Evolutionary conservation across 2,329 filamentous ascomycete species (phyloP).

Genomic region (Fusarium xylarioides): DNA sequence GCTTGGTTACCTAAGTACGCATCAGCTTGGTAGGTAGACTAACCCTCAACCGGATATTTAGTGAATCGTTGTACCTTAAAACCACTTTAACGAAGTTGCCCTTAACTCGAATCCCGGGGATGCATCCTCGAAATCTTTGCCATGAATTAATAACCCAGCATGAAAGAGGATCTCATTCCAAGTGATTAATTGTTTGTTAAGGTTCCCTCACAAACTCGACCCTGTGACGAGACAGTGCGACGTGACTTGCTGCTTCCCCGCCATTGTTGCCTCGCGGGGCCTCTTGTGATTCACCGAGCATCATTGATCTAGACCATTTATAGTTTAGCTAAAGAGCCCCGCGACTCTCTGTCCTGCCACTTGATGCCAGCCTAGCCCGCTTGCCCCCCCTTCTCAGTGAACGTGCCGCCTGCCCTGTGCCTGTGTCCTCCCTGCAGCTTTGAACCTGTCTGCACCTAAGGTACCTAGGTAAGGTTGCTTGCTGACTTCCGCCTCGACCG

Average conservation of each 20-base stretch:
- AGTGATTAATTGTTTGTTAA: not conserved
- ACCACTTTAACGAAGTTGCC: not conserved
- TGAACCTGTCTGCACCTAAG: conserved; percentile 10
- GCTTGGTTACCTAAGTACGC: not conserved
- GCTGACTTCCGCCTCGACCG: conserved; percentile 40
- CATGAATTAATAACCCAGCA: not conserved
- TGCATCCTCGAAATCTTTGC: not conserved
- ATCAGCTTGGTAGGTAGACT: not conserved
- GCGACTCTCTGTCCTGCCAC: conserved; percentile 36
- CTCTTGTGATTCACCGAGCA: conserved; percentile 42
- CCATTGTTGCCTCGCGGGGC: conserved; percentile 40
- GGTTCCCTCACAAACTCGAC: conserved; percentile 18
- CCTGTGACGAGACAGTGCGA: conserved; percentile 39
- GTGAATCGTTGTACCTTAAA: conserved; percentile 3
- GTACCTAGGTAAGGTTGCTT: not conserved
- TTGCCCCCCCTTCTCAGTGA: conserved; percentile 5
- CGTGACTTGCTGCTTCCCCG: conserved; percentile 40
- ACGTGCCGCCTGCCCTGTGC: conserved; percentile 30
- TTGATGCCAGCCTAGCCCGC: conserved; percentile 7
- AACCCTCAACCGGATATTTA: not conserved
- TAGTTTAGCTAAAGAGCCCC: conserved; percentile 38
- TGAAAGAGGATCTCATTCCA: not conserved
- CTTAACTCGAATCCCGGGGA: not conserved
- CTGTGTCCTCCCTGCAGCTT: conserved; percentile 27
- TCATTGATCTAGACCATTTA: conserved; percentile 10